Base-by-base conservation (phyloP, 169 alveolate species). In the Cryptosporidium meleagridis region DNA sequence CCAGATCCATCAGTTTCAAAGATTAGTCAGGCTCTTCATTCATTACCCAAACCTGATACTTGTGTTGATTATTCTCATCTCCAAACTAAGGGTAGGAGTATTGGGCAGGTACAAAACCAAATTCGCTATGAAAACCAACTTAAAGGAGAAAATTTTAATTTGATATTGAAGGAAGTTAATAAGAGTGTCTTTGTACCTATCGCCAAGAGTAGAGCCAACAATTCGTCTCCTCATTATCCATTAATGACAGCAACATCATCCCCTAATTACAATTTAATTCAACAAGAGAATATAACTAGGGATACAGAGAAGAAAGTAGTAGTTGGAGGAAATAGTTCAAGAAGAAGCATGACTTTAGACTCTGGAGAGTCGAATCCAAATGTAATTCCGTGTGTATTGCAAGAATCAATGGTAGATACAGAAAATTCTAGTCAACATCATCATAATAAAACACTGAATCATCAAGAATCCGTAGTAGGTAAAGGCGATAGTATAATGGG, bases 241-340 rank as follows among this genome's bases (percentile, higher is more conserved):
- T 14, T 73, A 23, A 9, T 55, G 37, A 73, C 86, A 18, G 86
- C 86, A n/a, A 73, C 86, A 29, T 55, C 86, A 12, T 73, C 86
- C 2, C 86, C 86, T n/a, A 73, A 73, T 55, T 73, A 73, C n/a
- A 16, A 31, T 48, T 9, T n/a, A 23, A 5, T 73, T 10, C 33
- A 73, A 5, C 72, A 65, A 16, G 67, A 53, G 23, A 51, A 8
- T 10, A n/a, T 7, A 14, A 59, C 23, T 53, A 18, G 59, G 5
- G 35, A n/a, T 33, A n/a, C 29, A 37, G 45, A 59, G n/a, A 73
- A 9, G 10, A 55, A 35, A 31, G 69, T 29, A 31, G 9, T 21
- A 26, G 72, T n/a, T 65, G 51, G 72, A 31, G 72, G 72, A 1
- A 65, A 65, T 29, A 65, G 72, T 12, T 65, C 72, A 65, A 33